These are phyloP conservation scores for Hibiscus tridactylites DNA, from an alignment of 345 rosid genomes.

Conservation along the genomic window DNA sequence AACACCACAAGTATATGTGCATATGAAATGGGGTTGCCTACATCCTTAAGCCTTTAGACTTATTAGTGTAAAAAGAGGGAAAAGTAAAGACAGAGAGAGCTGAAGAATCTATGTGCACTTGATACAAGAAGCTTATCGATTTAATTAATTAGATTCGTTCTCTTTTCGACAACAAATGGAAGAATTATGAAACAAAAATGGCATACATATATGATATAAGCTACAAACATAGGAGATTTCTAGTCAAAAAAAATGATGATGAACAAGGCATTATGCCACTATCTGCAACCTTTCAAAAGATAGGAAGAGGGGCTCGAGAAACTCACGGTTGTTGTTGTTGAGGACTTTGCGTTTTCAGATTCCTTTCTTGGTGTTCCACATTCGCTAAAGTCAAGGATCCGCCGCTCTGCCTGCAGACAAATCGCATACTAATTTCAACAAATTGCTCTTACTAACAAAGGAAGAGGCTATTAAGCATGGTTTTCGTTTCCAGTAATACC, in stretches of 20 bases:
- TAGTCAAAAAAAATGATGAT: constrained; percentile 5
- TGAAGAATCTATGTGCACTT: background rate
- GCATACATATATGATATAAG: constrained; percentile 2
- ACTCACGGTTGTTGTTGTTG: constrained; percentile 7
- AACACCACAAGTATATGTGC: too few relatives aligned
- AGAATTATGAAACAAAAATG: background rate
- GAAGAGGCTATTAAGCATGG: background rate
- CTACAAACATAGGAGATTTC: constrained; percentile 14
- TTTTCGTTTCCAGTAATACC: constrained; percentile 22
- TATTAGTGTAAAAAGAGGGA: too few relatives aligned
- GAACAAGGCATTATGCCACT: constrained; percentile 7
- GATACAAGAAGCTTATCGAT: constrained; percentile 8
- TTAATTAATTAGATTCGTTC: constrained; percentile 11
- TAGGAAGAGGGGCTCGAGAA: constrained; percentile 61
- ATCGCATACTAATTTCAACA: background rate
- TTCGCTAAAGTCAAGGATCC: constrained; percentile 85
- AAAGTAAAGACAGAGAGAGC: background rate
- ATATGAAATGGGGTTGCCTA: too few relatives aligned
- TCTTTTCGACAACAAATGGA: constrained; percentile 7
- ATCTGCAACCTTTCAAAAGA: constrained; percentile 83
- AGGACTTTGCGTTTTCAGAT: constrained; percentile 34
- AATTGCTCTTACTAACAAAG: background rate
- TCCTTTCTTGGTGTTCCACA: constrained; percentile 76
- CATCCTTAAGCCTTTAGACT: too few relatives aligned
- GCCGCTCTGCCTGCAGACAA: constrained; percentile 64